A percentile compares a stretch with the other conserved stretches of the same genome.
phyloP scores from a whole-genome alignment of 495 filamentous ascomycete genomes.

The Tuber brumale region DNA sequence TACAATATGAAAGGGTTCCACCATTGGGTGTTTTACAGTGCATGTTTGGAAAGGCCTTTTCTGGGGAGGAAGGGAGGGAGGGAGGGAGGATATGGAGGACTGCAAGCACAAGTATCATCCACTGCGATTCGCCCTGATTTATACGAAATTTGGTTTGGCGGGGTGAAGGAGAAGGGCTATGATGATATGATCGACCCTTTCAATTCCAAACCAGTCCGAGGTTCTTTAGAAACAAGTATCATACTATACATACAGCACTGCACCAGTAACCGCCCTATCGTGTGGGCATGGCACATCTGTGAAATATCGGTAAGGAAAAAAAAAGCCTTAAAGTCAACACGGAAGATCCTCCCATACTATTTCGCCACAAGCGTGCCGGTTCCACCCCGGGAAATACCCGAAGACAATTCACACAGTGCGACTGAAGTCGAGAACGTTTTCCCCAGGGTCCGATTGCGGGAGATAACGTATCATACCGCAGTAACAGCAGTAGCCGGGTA shows the following conservation, averaged over 20 bases:
- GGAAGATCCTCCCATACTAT: background rate
- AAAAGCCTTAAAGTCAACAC: background rate
- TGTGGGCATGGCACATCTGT: conserved; percentile 3
- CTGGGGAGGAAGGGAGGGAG: background rate
- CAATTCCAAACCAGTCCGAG: background rate
- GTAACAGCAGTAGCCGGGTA: background rate
- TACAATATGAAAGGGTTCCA: background rate
- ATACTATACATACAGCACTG: background rate
- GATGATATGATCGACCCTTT: conserved; percentile 5
- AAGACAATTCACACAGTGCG: background rate
- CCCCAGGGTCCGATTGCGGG: background rate
- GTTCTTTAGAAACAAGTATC: background rate
- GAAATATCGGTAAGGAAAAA: background rate
- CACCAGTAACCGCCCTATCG: background rate
- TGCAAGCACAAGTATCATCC: background rate
- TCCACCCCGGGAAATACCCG: background rate
- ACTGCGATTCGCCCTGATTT: background rate
- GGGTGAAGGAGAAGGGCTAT: background rate
- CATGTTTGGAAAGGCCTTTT: background rate
- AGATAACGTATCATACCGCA: too few species aligned
- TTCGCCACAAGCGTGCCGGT: background rate
- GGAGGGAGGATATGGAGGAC: background rate
- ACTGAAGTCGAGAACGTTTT: background rate
- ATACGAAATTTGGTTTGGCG: background rate
- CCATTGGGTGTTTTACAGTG: background rate